A percentile compares a stretch with the other conserved stretches of the same genome.
Conservation (phyloP, 2,329 filamentous ascomycete genomes). For the Nemania abortiva region DNA sequence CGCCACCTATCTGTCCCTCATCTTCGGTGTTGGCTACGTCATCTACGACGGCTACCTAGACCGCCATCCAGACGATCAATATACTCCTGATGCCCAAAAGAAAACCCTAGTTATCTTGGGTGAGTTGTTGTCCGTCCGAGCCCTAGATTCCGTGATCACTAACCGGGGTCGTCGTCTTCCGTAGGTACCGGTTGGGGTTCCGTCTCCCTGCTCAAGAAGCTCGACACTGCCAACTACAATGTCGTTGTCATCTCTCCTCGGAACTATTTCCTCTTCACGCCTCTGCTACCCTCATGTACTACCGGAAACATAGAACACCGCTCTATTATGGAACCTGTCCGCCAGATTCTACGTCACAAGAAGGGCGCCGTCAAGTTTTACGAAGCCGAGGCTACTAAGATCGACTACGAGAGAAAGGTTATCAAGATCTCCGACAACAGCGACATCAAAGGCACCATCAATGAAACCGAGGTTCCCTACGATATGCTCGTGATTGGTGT, state of each 20-base stretch:
- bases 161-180: conserved; percentile 8
- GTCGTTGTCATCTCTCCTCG: conserved; percentile 96
- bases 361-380: conserved; percentile 94
- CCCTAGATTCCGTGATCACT: conserved; percentile 42
- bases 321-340: conserved; percentile 99
- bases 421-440: conserved; percentile 93
- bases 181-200: conserved; percentile 95
- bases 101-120: conserved; percentile 97
- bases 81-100: conserved; percentile 84
- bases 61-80: conserved; percentile 84
- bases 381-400: conserved; percentile 95
- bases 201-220: conserved; percentile 96
- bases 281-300: conserved; percentile 95
- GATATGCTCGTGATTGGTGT: conserved; percentile 99
- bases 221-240: conserved; percentile 99
- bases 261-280: conserved; percentile 99
- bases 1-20: conserved; percentile 78
- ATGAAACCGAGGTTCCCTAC: conserved; percentile 90
- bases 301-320: conserved; percentile 98
- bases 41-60: conserved; percentile 86
- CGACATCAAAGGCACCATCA: conserved; percentile 86
- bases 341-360: conserved; percentile 95
- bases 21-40: conserved; percentile 77
- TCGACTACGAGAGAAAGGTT: conserved; percentile 91
- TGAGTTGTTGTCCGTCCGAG: conserved; percentile 57